Conservation (phyloP, 2,329 filamentous ascomycete species). For the Phaeophleospora eucalypticola region DNA sequence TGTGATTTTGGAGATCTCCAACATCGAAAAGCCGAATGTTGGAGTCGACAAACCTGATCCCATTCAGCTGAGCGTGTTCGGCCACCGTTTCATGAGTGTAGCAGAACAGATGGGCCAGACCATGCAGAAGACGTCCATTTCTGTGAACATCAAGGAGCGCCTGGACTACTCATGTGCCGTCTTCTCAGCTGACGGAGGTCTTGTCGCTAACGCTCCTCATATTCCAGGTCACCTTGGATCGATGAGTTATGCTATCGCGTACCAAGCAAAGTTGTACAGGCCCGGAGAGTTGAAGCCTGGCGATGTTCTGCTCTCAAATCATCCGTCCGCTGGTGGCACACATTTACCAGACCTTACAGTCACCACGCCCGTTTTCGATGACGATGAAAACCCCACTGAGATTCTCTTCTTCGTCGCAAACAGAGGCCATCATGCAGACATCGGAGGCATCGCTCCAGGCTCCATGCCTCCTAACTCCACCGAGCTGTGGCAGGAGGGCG, state of each 20-base stretch:
- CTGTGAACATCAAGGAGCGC: slow-evolving; percentile 46
- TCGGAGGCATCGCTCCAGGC: slow-evolving; percentile 38
- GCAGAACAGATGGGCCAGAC: slow-evolving; percentile 58
- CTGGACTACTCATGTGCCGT: slow-evolving; percentile 45
- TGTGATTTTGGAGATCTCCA: slow-evolving; percentile 47
- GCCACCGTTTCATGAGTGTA: slow-evolving; percentile 57
- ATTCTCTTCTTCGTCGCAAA: slow-evolving; percentile 40
- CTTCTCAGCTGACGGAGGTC: slow-evolving; percentile 39
- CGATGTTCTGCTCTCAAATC: slow-evolving; percentile 41
- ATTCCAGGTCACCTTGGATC: slow-evolving; percentile 42
- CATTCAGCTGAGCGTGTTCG: slow-evolving; percentile 53
- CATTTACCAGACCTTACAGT: slow-evolving; percentile 44
- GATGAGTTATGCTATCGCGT: slow-evolving; percentile 42
- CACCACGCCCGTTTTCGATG: slow-evolving; percentile 38
- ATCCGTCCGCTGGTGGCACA: slow-evolving; percentile 39
- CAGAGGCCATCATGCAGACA: slow-evolving; percentile 41
- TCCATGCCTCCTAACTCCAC: slow-evolving; percentile 43
- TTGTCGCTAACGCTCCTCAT: slow-evolving; percentile 42
- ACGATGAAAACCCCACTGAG: slow-evolving; percentile 15
- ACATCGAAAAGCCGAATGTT: slow-evolving; percentile 39
- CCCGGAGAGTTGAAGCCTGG: slow-evolving; percentile 34
- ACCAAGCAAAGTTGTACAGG: slow-evolving; percentile 49
- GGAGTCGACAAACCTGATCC: slow-evolving; percentile 54
- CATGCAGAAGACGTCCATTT: slow-evolving; percentile 53
- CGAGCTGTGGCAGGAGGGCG: slow-evolving; percentile 45